These are phyloP conservation scores for Urochloa ruziziensis DNA, from an alignment of 176 grass and related monocot species.

Conservation along the genomic window DNA sequence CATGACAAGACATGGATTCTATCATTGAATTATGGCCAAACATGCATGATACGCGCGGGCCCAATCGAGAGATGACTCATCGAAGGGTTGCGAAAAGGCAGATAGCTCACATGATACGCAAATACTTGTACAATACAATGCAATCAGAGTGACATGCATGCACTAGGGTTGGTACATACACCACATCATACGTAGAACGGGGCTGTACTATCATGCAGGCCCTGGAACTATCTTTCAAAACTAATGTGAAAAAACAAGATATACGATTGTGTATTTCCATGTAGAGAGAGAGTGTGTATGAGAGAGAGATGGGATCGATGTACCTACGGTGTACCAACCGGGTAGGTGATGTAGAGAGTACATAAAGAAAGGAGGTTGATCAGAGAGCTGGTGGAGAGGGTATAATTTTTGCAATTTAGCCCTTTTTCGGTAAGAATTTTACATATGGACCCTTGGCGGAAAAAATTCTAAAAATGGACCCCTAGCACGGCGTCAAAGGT, in stretches of 20 bases:
- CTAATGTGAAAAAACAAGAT: not conserved
- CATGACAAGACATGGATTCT: constrained; percentile 35
- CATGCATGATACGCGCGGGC: constrained; percentile 34
- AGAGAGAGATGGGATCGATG: not conserved
- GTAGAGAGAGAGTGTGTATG: not conserved
- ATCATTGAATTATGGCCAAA: constrained; percentile 42
- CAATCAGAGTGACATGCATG: constrained; percentile 6
- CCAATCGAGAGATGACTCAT: constrained; percentile 32
- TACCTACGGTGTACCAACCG: constrained; percentile 29
- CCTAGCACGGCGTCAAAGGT: no score
- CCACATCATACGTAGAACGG: not conserved
- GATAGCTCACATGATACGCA: constrained; percentile 19
- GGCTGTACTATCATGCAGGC: not conserved
- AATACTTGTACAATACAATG: not conserved
- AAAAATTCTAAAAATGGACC: no score
- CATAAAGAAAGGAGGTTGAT: constrained; percentile 30
- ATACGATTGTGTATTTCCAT: not conserved
- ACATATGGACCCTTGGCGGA: no score
- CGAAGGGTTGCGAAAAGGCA: not conserved
- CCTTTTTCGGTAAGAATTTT: no score
- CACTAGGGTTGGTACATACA: constrained; percentile 28
- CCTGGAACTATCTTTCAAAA: not conserved
- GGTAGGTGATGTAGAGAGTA: constrained; percentile 22
- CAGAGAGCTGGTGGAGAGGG: no score
- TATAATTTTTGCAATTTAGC: no score